These are phyloP conservation scores for Pyrenophora tritici-repentis DNA, from an alignment of 2,329 filamentous ascomycete species.

Conservation along the genomic window DNA sequence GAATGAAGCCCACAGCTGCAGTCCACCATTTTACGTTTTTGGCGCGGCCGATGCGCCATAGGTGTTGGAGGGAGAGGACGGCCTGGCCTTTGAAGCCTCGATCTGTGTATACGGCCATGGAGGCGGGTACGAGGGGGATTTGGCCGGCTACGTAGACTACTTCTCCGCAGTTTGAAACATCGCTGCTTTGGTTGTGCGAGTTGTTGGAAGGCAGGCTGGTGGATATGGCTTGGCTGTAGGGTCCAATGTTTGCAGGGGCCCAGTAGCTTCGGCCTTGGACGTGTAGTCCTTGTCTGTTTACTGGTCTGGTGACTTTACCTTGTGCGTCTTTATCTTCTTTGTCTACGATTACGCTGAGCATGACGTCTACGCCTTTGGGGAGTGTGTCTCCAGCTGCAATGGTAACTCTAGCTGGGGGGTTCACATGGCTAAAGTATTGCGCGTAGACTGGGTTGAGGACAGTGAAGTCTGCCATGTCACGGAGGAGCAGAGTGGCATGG, in stretches of 20 bases:
- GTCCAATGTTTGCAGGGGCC: constrained; percentile 97
- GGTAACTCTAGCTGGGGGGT: constrained; percentile 84
- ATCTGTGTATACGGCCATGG: constrained; percentile 65
- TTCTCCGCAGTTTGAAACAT: constrained; percentile 17
- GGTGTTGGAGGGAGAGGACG: constrained; percentile 80
- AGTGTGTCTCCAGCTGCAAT: constrained; percentile 75
- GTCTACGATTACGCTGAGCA: constrained; percentile 60
- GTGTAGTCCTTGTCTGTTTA: constrained; percentile 65
- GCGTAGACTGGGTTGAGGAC: constrained; percentile 77
- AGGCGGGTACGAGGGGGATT: constrained; percentile 82
- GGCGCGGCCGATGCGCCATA: constrained; percentile 79
- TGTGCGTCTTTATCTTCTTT: constrained; percentile 29
- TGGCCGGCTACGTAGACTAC: constrained; percentile 81
- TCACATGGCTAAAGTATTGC: constrained; percentile 73
- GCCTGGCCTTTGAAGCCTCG: constrained; percentile 62
- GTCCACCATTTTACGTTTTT: constrained; percentile 76
- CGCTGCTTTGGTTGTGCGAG: constrained; percentile 13
- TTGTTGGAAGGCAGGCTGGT: constrained; percentile 48
- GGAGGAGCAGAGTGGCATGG: constrained; percentile 68
- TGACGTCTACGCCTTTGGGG: constrained; percentile 63
- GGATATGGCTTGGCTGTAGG: constrained; percentile 87
- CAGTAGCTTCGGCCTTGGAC: constrained; percentile 95
- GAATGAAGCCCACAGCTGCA: constrained; percentile 65
- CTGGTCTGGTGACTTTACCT: constrained; percentile 1
- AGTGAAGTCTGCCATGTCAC: constrained; percentile 79